Percentiles rank a stretch among this genome's conserved stretches.
phyloP scores from a whole-genome alignment of 1,284 basidiomycete species.

The Cutaneotrichosporon sp. region DNA sequence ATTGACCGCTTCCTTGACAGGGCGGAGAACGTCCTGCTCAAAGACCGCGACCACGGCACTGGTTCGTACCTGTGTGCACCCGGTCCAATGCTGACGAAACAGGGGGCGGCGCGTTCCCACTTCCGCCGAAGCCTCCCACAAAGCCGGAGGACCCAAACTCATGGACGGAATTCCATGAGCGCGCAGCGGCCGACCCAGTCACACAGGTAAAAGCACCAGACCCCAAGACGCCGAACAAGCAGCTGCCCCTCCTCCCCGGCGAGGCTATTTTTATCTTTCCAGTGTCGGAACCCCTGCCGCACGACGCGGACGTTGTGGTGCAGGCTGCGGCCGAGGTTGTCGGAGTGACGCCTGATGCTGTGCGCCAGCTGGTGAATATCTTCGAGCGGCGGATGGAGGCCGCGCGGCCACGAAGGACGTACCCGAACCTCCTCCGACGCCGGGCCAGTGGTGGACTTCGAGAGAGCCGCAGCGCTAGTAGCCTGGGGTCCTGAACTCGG shows the following conservation, averaged over 20 bases:
- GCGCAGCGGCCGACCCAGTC: constrained; percentile 1
- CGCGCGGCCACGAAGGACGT: not conserved
- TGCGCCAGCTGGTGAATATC: constrained; percentile 25
- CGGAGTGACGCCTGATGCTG: constrained; percentile 22
- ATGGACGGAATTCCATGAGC: constrained; percentile 23
- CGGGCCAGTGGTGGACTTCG: not conserved
- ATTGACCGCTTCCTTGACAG: constrained; percentile 34
- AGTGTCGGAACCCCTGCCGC: constrained; percentile 27
- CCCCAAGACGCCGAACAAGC: constrained; percentile 10
- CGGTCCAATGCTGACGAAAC: constrained; percentile 10
- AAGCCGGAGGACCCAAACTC: constrained; percentile 9
- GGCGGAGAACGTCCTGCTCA: constrained; percentile 30
- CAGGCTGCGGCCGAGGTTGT: constrained; percentile 26
- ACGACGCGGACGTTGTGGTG: constrained; percentile 25
- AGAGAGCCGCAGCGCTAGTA: constrained; percentile 8
- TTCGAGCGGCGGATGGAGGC: constrained; percentile 35
- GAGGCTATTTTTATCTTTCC: constrained; percentile 32
- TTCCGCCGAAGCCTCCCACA: not conserved
- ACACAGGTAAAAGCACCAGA: not conserved
- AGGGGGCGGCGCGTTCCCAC: constrained; percentile 16
- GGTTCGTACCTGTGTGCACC: not conserved
- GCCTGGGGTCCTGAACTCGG: no score
- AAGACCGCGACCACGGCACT: constrained; percentile 19
- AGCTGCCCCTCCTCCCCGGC: constrained; percentile 36
- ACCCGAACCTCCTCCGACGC: no score